phyloP scores from a whole-genome alignment of 495 filamentous ascomycete genomes.

The Cladorrhinum samala region DNA sequence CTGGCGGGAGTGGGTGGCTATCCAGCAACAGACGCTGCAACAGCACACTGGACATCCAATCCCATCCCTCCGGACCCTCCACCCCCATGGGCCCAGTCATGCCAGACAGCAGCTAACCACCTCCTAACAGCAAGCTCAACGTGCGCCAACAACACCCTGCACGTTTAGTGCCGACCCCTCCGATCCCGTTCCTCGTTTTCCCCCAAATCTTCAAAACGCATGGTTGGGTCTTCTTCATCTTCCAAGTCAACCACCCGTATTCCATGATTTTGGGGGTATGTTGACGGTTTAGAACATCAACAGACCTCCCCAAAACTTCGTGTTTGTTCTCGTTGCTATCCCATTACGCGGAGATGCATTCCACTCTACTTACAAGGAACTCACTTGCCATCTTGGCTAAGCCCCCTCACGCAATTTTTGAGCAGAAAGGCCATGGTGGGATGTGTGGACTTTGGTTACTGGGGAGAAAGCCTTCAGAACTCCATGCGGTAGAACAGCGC shows the following conservation, averaged over 20 bases:
- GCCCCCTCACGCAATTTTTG: neutral
- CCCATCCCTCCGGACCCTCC: neutral
- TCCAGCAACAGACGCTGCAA: slow-evolving; percentile 1
- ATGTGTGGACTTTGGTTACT: too few species aligned
- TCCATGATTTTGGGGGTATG: too few species aligned
- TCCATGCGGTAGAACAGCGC: neutral
- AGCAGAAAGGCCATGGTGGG: neutral
- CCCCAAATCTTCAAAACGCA: slow-evolving; percentile 2
- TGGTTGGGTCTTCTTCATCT: slow-evolving; percentile 1
- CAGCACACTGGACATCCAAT: neutral
- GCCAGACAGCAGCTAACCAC: neutral
- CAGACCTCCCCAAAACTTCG: too few species aligned
- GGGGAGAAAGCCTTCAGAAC: neutral
- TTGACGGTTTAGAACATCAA: too few species aligned
- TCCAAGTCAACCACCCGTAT: neutral
- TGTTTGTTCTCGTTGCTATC: too few species aligned
- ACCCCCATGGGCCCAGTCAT: neutral
- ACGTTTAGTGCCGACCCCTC: too few species aligned
- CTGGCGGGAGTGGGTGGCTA: neutral
- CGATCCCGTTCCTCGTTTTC: too few species aligned
- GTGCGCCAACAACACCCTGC: too few species aligned
- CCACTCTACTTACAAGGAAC: too few species aligned
- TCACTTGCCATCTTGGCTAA: neutral
- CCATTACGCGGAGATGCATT: neutral
- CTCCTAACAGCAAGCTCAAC: too few species aligned